phyloP scores from a whole-genome alignment of 805 yeast species.

The Suhomyces canberraensis region DNA sequence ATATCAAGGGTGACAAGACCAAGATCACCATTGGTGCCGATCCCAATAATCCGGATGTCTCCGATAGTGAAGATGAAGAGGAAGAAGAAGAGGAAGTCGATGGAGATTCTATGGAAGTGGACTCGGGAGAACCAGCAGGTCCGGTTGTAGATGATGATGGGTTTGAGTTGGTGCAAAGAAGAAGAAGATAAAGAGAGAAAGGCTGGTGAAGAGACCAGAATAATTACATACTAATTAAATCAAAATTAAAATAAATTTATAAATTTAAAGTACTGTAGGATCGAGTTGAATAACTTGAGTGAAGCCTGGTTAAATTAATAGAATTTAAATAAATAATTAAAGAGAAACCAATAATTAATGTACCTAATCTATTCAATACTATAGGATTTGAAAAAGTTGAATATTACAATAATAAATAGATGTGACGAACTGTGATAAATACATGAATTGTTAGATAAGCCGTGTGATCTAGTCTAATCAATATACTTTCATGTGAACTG shows the following conservation, averaged over 20 bases:
- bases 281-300: no score
- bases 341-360: no score
- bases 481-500: no score
- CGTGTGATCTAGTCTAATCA: no score
- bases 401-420: no score
- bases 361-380: no score
- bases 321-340: no score
- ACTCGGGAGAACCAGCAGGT: conserved; percentile 36
- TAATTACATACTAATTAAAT: neutral
- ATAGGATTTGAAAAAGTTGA: no score
- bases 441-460: no score
- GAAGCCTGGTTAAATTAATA: neutral
- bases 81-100: conserved; percentile 35
- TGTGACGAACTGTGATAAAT: no score
- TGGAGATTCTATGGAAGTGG: conserved; percentile 32
- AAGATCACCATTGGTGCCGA: conserved; percentile 53
- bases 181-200: conserved; percentile 41
- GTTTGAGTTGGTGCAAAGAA: conserved; percentile 79
- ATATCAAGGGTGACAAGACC: conserved; percentile 22
- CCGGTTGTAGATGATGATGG: conserved; percentile 94
- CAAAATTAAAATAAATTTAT: no score
- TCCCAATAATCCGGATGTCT: conserved; percentile 58
- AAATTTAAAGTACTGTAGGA: no score
- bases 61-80: conserved; percentile 47
- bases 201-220: conserved; percentile 1